Percentiles rank a stretch among this genome's conserved stretches.
Conservation (phyloP, 768 basidiomycete species). For the Collybia mongolica region DNA sequence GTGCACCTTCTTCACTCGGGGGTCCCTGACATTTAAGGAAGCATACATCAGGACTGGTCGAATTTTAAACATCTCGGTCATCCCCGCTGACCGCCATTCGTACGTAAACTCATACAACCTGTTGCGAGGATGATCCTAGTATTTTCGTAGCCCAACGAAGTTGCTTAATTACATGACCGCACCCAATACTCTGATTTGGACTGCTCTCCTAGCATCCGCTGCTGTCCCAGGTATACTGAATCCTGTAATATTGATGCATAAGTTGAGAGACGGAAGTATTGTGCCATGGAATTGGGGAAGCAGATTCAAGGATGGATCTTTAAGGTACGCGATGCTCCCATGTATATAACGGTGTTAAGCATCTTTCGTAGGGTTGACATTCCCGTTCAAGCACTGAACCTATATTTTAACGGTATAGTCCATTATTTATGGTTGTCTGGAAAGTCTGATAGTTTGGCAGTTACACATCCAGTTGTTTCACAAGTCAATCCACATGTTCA, state of each 20-base stretch:
- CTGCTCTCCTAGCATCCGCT: slow-evolving; percentile 80
- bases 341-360: too few species aligned
- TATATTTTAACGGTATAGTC: slow-evolving; percentile 78
- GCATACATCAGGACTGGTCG: slow-evolving; percentile 92
- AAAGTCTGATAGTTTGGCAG: slow-evolving; percentile 32
- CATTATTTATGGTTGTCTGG: background rate
- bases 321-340: slow-evolving; percentile 47
- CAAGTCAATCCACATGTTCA: slow-evolving; percentile 94
- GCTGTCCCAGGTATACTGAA: slow-evolving; percentile 96
- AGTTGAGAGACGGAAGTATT: slow-evolving; percentile 73
- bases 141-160: slow-evolving; percentile 76
- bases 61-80: slow-evolving; percentile 90
- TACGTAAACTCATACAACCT: slow-evolving; percentile 25
- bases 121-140: background rate
- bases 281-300: slow-evolving; percentile 96
- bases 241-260: slow-evolving; percentile 94
- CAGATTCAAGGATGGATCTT: slow-evolving; percentile 89
- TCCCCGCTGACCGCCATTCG: slow-evolving; percentile 90
- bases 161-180: slow-evolving; percentile 93
- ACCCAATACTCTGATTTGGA: slow-evolving; percentile 89
- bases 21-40: slow-evolving; percentile 93
- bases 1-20: slow-evolving; percentile 89
- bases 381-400: slow-evolving; percentile 82
- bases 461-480: slow-evolving; percentile 90
- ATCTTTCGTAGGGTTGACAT: slow-evolving; percentile 76